Percentiles rank a stretch among this genome's conserved stretches.
Conservation (phyloP, 1,284 basidiomycete genomes). For the Microbotryum intermedium region DNA sequence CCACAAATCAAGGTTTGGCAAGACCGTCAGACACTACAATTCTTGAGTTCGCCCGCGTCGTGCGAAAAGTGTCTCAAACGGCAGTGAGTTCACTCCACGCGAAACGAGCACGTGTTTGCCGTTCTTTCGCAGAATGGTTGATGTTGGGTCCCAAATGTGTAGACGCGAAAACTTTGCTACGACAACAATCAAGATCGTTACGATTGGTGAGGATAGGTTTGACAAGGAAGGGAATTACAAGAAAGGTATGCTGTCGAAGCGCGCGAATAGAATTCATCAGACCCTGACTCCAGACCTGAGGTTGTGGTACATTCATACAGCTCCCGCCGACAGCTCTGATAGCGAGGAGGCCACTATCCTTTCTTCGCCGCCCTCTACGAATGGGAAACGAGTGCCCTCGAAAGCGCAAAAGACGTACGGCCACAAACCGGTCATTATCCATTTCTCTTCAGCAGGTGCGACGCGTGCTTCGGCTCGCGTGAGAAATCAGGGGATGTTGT, state of each 20-base stretch:
- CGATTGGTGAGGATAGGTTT: slow-evolving; percentile 6
- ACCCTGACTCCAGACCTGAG: too few relatives aligned
- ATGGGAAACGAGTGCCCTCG: background rate
- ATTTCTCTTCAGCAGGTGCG: background rate
- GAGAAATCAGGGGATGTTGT: slow-evolving; percentile 1
- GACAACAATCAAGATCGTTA: slow-evolving; percentile 8
- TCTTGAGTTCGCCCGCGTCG: background rate
- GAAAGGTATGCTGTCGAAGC: background rate
- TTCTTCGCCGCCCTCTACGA: background rate
- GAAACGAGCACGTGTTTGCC: too few relatives aligned
- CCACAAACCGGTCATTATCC: background rate
- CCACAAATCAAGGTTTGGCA: slow-evolving; percentile 18
- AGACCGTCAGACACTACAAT: background rate
- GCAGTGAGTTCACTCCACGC: slow-evolving; percentile 1
- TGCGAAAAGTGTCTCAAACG: slow-evolving; percentile 14
- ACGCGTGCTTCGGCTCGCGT: slow-evolving; percentile 7
- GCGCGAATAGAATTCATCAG: too few relatives aligned
- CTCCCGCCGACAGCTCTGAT: too few relatives aligned
- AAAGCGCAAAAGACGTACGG: too few relatives aligned
- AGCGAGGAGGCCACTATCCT: too few relatives aligned
- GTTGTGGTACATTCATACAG: too few relatives aligned
- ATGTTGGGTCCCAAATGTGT: background rate
- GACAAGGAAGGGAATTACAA: slow-evolving; percentile 12
- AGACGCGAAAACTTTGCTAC: slow-evolving; percentile 17
- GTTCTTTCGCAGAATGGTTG: background rate